phyloP scores from a whole-genome alignment of 768 basidiomycete species.

The Pulveroboletus sp. region DNA sequence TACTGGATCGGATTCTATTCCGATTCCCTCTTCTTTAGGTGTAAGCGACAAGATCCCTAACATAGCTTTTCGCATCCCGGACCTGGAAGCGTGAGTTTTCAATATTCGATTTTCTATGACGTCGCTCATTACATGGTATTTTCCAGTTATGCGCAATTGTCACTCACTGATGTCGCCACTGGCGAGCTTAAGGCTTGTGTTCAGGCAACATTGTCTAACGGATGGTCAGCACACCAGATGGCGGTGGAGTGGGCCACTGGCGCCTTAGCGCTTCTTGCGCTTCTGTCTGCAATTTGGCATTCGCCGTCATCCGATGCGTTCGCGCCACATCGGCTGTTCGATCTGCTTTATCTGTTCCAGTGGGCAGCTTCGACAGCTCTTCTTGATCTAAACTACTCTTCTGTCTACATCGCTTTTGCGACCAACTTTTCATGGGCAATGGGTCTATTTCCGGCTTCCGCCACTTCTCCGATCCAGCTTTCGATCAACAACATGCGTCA shows the following conservation, averaged over 20 bases:
- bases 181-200: slow-evolving; percentile 83
- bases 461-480: slow-evolving; percentile 59
- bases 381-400: slow-evolving; percentile 84
- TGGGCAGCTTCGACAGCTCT: slow-evolving; percentile 77
- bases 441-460: slow-evolving; percentile 61
- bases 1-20: slow-evolving; percentile 71
- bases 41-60: slow-evolving; percentile 60
- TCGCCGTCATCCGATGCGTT: slow-evolving; percentile 56
- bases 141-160: slow-evolving; percentile 64
- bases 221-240: slow-evolving; percentile 73
- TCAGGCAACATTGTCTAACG: slow-evolving; percentile 90
- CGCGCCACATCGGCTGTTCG: slow-evolving; percentile 74
- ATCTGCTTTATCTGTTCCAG: slow-evolving; percentile 82
- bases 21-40: slow-evolving; percentile 58
- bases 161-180: slow-evolving; percentile 65
- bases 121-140: slow-evolving; percentile 5
- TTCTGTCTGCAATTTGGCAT: slow-evolving; percentile 52
- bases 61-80: slow-evolving; percentile 85
- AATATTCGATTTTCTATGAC: not conserved
- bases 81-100: slow-evolving; percentile 67
- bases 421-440: slow-evolving; percentile 90
- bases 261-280: slow-evolving; percentile 59
- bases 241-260: slow-evolving; percentile 80
- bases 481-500: slow-evolving; percentile 83
- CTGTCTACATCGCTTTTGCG: slow-evolving; percentile 75